Base-by-base conservation (phyloP, 345 rosid genomes). In the Ricinus communis region DNA sequence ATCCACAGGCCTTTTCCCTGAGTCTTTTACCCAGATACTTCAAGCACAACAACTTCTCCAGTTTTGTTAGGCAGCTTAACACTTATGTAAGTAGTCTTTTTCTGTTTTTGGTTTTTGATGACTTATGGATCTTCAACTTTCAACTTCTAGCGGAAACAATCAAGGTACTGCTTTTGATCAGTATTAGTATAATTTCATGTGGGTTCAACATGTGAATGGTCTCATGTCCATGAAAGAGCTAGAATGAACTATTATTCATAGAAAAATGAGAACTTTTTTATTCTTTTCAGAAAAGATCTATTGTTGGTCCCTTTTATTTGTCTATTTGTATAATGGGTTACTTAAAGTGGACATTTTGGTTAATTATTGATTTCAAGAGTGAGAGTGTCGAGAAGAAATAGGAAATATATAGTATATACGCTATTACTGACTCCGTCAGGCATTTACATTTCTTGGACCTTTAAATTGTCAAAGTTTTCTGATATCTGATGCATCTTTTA, bases 1-100 rank as follows among this genome's bases (percentile, higher is more conserved):
- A 88, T 80, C 91, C 93, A 9, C 90, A 84, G 43, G 66, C 81
- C 47, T 80, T 66, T 50, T 27, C 81, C 47, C 27, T 31, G 41
- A 56, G 22, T 58, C 77, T 77, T 72, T 77, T 77, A 21, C 81
- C 81, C 16, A 73, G 69, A 69, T 77, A 63, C 62, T 77, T 77
- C 71, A 77, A 77, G 77, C 81, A 77, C 74, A 73, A 58, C 30
- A 77, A 77, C 40, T 77, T 77, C 71, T 77, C 81, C 22, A 77
- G 81, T 77, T 77, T 77, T 73, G 81, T 77, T 52, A 68, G 81
- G 66, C 81, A 77, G 77, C 81, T 77, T 24, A 77, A 77, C 33
- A 77, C 81, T 19, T 77, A 77, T 77, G 81, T 77, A 30, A 72
- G 81, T 69, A 2, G 1, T 3, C 33, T 21, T 59, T 41, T 19